Percentiles rank a stretch among this genome's conserved stretches.
phyloP scores from a whole-genome alignment of 2,329 filamentous ascomycete species.

The Madurella mycetomatis region DNA sequence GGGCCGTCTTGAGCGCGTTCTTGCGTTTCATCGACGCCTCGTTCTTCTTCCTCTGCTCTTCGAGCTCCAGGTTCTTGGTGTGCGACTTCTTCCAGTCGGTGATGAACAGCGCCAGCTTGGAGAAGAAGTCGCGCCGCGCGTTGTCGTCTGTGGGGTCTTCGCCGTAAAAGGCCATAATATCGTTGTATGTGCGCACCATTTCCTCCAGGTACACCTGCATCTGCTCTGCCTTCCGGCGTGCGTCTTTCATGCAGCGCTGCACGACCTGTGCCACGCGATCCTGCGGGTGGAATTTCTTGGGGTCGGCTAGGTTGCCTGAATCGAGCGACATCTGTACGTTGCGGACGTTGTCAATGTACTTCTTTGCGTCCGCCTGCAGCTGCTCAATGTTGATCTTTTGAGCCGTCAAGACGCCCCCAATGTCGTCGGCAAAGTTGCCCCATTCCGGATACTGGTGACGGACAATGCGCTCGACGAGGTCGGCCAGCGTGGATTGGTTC shows the following conservation, averaged over 20 bases:
- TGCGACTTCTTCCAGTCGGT: conserved; percentile 93
- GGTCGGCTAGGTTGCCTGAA: conserved; percentile 88
- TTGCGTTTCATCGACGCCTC: conserved; percentile 93
- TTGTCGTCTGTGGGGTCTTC: conserved; percentile 91
- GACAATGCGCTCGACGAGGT: conserved; percentile 93
- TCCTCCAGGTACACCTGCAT: conserved; percentile 91
- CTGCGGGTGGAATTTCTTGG: conserved; percentile 96
- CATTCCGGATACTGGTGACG: conserved; percentile 95
- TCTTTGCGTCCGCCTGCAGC: conserved; percentile 78
- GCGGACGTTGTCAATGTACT: conserved; percentile 90
- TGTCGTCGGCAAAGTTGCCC: conserved; percentile 84
- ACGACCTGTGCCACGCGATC: conserved; percentile 91
- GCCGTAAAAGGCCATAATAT: conserved; percentile 95
- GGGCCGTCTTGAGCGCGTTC: conserved; percentile 58
- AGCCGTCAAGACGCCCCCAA: conserved; percentile 67
- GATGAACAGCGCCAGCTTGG: conserved; percentile 86
- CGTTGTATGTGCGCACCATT: conserved; percentile 85
- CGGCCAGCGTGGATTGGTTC: conserved; percentile 93
- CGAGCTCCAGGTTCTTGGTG: conserved; percentile 81
- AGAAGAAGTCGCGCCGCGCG: conserved; percentile 90
- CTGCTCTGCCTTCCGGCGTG: conserved; percentile 90
- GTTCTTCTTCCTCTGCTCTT: conserved; percentile 79
- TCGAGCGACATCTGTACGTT: conserved; percentile 92
- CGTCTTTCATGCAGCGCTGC: conserved; percentile 93
- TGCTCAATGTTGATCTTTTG: conserved; percentile 97